These are phyloP conservation scores for Curvularia hawaiiensis DNA, from an alignment of 2,329 filamentous ascomycete species.

Conservation along the genomic window DNA sequence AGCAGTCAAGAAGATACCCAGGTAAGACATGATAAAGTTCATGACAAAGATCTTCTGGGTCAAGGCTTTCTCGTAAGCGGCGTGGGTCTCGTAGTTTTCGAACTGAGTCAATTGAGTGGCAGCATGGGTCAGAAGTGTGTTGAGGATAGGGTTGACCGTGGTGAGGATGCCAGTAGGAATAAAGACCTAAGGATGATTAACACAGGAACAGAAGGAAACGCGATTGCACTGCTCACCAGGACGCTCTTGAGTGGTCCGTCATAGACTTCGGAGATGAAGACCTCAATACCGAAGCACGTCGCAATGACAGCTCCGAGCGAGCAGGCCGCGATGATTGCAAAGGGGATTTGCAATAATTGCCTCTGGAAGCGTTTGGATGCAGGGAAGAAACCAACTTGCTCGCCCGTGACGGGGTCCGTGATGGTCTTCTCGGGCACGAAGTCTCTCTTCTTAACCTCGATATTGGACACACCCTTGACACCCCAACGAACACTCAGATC, in stretches of 20 bases:
- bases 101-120: constrained; percentile 78
- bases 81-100: constrained; percentile 92
- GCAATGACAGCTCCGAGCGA: constrained; percentile 83
- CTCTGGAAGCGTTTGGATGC: constrained; percentile 74
- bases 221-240: constrained; percentile 63
- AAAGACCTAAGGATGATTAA: constrained; percentile 65
- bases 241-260: constrained; percentile 84
- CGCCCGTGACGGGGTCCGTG: constrained; percentile 81
- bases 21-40: constrained; percentile 95
- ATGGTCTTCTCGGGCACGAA: constrained; percentile 80
- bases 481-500: constrained; percentile 89
- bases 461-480: constrained; percentile 79
- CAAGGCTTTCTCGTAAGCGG: constrained; percentile 80
- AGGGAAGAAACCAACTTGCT: constrained; percentile 76
- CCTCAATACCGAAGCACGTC: constrained; percentile 87
- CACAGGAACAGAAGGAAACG: background rate
- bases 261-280: constrained; percentile 95
- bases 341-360: constrained; percentile 83
- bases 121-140: constrained; percentile 73
- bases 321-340: constrained; percentile 74
- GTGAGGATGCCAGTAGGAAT: constrained; percentile 89
- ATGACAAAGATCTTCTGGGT: constrained; percentile 94
- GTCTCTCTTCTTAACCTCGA: constrained; percentile 77
- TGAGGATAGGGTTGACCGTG: constrained; percentile 77
- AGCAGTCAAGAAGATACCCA: constrained; percentile 82